phyloP scores from a whole-genome alignment of 2,329 filamentous ascomycete species.

The Torrubiella hemipterigena region DNA sequence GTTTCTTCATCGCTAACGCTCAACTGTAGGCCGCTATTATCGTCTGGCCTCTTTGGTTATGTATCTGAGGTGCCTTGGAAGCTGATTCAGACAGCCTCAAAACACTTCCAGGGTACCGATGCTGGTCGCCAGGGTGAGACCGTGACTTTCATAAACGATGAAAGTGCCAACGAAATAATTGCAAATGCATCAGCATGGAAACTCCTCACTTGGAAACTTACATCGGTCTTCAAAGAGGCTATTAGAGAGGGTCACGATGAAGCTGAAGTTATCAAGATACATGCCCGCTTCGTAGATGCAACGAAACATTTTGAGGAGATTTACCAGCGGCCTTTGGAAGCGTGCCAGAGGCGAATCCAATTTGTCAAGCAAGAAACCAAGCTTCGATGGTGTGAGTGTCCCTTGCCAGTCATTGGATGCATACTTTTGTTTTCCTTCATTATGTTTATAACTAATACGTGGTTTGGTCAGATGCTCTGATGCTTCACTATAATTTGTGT shows the following conservation, averaged over 20 bases:
- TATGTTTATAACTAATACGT: neutral
- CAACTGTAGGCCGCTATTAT: slow-evolving; percentile 25
- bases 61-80: slow-evolving; percentile 17
- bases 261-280: slow-evolving; percentile 14
- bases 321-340: slow-evolving; percentile 15
- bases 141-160: slow-evolving; percentile 15
- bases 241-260: slow-evolving; percentile 19
- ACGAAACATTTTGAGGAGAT: slow-evolving; percentile 15
- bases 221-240: slow-evolving; percentile 19
- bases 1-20: slow-evolving; percentile 27
- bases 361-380: slow-evolving; percentile 18
- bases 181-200: slow-evolving; percentile 17
- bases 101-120: slow-evolving; percentile 16
- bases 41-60: slow-evolving; percentile 22
- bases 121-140: slow-evolving; percentile 14
- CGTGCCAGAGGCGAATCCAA: slow-evolving; percentile 17
- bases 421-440: no score
- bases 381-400: slow-evolving; percentile 18
- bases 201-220: slow-evolving; percentile 18
- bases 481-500: slow-evolving; percentile 21
- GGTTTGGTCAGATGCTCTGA: slow-evolving; percentile 15
- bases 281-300: slow-evolving; percentile 12
- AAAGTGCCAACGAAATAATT: slow-evolving; percentile 18
- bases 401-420: neutral
- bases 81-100: slow-evolving; percentile 14